Percentiles rank a stretch among this genome's conserved stretches.
Evolutionary conservation across 23 red algal species (phyloP).

Genomic region (Gracilaria gracilis): DNA sequence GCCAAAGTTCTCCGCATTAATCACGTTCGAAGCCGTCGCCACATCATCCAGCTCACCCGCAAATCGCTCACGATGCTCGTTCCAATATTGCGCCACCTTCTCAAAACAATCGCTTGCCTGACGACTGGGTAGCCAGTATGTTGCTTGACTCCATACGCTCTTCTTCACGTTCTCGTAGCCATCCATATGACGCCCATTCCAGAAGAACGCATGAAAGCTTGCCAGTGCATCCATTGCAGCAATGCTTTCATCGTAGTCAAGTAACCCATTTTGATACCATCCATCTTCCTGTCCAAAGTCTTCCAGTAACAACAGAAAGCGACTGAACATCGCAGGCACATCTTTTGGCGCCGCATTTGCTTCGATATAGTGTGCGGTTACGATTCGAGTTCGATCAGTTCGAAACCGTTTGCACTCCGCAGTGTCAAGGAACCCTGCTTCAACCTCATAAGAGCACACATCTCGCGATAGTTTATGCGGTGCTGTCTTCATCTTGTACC

Average conservation of each 20-base stretch:
- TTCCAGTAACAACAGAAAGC: conserved; percentile 60
- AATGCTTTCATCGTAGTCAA: conserved; percentile 38
- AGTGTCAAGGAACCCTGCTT: conserved; percentile 49
- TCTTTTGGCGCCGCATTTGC: background rate
- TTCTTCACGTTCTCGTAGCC: conserved; percentile 24
- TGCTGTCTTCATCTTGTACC: conserved; percentile 43
- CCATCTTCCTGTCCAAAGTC: conserved; percentile 59
- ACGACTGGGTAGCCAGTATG: conserved; percentile 62
- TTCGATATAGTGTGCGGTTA: conserved; percentile 15
- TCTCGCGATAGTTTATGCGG: conserved; percentile 68
- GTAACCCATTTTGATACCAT: conserved; percentile 63
- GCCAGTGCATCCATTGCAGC: conserved; percentile 45
- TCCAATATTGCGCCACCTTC: conserved; percentile 52
- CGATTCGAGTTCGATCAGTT: conserved; percentile 32
- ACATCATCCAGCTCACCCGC: conserved; percentile 12
- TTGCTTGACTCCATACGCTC: conserved; percentile 58
- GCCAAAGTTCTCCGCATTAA: conserved; percentile 20
- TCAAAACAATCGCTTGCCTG: conserved; percentile 50
- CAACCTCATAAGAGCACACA: conserved; percentile 64
- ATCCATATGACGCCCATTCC: conserved; percentile 33
- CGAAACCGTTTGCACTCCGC: conserved; percentile 45
- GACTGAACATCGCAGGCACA: conserved; percentile 34
- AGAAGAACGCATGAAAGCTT: conserved; percentile 70
- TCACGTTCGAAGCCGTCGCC: conserved; percentile 14
- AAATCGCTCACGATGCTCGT: conserved; percentile 31